A percentile compares a stretch with the other conserved stretches of the same genome.
Evolutionary conservation across 257 asterid species (phyloP).

Genomic region (Solanum piurae): DNA sequence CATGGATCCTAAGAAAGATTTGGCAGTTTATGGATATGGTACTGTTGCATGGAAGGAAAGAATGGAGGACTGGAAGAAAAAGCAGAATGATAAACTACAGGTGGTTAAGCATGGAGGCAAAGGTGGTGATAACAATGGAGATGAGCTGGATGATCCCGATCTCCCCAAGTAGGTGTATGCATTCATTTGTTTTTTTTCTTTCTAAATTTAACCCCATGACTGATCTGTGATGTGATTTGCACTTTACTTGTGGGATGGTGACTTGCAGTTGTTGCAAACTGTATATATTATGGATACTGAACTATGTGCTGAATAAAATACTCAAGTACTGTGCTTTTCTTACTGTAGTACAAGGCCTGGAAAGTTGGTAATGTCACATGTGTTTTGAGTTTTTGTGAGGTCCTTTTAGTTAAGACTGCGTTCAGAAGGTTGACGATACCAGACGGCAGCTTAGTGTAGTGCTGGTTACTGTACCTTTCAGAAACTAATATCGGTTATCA

Average conservation of each 20-base stretch:
- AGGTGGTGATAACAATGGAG: conserved; percentile 42
- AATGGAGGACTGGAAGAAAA: conserved; percentile 97
- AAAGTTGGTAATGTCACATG: background rate
- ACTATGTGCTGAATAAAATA: background rate
- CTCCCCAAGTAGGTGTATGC: conserved; percentile 72
- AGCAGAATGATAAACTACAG: conserved; percentile 82
- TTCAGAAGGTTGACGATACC: background rate
- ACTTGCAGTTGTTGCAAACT: conserved; percentile 12
- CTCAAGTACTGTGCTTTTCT: background rate
- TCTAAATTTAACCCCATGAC: conserved; percentile 5
- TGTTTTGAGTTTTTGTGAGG: background rate
- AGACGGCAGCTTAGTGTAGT: background rate
- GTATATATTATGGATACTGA: background rate
- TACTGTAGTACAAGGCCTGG: background rate
- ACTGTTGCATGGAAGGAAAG: conserved; percentile 98
- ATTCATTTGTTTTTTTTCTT: conserved; percentile 3
- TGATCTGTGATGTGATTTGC: conserved; percentile 30
- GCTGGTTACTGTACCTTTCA: background rate
- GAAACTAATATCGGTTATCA: background rate
- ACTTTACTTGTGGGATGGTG: conserved; percentile 8
- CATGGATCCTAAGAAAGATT: conserved; percentile 96
- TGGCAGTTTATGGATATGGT: conserved; percentile 93
- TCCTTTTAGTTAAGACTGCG: background rate
- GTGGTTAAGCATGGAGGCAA: conserved; percentile 80
- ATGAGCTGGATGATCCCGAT: conserved; percentile 82